A percentile compares a stretch with the other conserved stretches of the same genome.
Conservation (phyloP, 176 grass and related monocot species). For the Elymus sibiricus region DNA sequence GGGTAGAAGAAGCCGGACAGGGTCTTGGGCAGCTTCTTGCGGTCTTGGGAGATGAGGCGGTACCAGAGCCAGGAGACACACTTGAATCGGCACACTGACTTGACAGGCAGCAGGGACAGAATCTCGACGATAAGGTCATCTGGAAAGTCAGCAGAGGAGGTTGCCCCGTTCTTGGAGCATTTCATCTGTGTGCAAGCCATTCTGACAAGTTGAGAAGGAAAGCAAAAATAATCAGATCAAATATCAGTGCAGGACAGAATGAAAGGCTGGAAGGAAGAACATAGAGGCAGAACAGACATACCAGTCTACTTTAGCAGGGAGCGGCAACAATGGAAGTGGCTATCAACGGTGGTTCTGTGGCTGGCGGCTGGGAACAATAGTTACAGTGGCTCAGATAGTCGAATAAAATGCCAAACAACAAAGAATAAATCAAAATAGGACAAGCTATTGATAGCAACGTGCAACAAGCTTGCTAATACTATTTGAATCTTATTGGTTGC, state of each 20-base stretch:
- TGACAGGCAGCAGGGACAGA: neutral
- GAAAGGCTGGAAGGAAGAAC: neutral
- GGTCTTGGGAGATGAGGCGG: neutral
- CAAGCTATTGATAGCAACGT: too few species aligned
- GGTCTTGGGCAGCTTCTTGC: neutral
- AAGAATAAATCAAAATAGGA: neutral
- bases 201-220: neutral
- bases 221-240: neutral
- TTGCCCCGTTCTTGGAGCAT: neutral
- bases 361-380: neutral
- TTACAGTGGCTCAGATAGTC: neutral
- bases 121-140: neutral
- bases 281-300: neutral
- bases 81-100: neutral
- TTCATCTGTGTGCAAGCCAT: neutral
- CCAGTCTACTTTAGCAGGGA: neutral
- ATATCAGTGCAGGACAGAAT: neutral
- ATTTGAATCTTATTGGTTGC: too few species aligned
- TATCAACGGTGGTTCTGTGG: neutral
- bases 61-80: neutral
- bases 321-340: too few species aligned
- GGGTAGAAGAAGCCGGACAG: neutral
- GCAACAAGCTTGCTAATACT: too few species aligned
- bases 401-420: neutral
- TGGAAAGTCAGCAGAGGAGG: neutral